These are phyloP conservation scores for Solanum virginianum DNA, from an alignment of 257 asterid genomes.

Conservation along the genomic window DNA sequence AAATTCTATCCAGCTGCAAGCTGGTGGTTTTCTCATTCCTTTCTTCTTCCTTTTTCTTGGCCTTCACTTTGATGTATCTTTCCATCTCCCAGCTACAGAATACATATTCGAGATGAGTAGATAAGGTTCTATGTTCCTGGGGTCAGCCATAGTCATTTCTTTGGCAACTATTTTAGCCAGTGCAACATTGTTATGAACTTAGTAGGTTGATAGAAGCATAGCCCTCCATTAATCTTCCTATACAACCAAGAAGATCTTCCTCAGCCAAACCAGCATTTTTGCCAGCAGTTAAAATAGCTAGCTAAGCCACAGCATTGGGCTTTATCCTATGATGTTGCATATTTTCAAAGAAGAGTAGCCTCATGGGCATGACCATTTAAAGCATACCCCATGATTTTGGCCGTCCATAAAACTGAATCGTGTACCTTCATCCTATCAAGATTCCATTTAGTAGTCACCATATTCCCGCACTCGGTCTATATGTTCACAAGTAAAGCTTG, in stretches of 20 bases:
- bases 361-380: constrained; percentile 64
- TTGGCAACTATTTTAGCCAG: constrained; percentile 69
- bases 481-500: no score
- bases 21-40: constrained; percentile 53
- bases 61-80: constrained; percentile 58
- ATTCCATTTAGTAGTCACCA: no score
- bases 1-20: constrained; percentile 83
- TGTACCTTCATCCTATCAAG: no score
- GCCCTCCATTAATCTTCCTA: constrained; percentile 82
- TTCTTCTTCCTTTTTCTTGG: constrained; percentile 35
- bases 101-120: constrained; percentile 64
- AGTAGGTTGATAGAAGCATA: constrained; percentile 66
- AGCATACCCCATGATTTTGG: no score
- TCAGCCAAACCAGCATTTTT: constrained; percentile 89
- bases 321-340: constrained; percentile 53
- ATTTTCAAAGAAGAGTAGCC: constrained; percentile 45
- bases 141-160: constrained; percentile 48
- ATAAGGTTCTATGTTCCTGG: constrained; percentile 37
- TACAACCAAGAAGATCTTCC: constrained; percentile 79
- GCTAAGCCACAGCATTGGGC: constrained; percentile 54
- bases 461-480: no score
- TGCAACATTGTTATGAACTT: constrained; percentile 68
- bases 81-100: constrained; percentile 62
- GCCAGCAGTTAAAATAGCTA: constrained; percentile 83
- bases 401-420: no score